Evolutionary conservation across 306 rosid genomes (phyloP).

Genomic region (Rosa lucieae): DNA sequence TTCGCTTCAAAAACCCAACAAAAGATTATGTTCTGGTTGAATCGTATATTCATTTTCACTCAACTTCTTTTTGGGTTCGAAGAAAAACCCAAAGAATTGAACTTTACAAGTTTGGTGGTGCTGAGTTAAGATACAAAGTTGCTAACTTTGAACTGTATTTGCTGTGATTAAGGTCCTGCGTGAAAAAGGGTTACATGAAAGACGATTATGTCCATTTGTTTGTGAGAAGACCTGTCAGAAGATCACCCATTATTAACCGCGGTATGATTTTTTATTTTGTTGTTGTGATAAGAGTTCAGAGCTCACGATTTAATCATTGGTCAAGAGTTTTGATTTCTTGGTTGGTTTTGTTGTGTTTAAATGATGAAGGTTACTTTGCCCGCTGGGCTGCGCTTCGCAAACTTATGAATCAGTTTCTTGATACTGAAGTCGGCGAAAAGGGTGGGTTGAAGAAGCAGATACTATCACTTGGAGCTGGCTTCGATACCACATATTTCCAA

Average conservation of each 20-base stretch:
- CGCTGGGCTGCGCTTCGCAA: constrained; percentile 87
- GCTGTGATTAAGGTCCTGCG: constrained; percentile 66
- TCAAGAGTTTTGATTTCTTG: neutral
- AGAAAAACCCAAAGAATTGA: neutral
- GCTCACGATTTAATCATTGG: neutral
- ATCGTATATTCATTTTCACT: neutral
- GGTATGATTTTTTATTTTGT: constrained; percentile 45
- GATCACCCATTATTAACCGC: constrained; percentile 94
- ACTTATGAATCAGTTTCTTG: constrained; percentile 79
- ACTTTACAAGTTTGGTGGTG: neutral
- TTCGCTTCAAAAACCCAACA: neutral
- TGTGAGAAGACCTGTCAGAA: constrained; percentile 80
- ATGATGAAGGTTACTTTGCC: constrained; percentile 71
- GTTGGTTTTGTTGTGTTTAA: constrained; percentile 3
- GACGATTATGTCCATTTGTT: constrained; percentile 84
- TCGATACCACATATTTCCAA: constrained; percentile 89
- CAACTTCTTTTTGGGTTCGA: neutral
- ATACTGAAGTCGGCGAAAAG: constrained; percentile 37
- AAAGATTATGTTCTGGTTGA: neutral
- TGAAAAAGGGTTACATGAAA: constrained; percentile 92
- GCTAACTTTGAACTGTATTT: constrained; percentile 21
- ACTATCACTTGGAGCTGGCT: constrained; percentile 88
- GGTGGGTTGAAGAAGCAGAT: constrained; percentile 42
- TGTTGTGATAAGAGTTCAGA: neutral
- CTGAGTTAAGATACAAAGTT: constrained; percentile 4